Conservation (phyloP, 176 grass and related monocot genomes). For the Neostapfia colusana region DNA sequence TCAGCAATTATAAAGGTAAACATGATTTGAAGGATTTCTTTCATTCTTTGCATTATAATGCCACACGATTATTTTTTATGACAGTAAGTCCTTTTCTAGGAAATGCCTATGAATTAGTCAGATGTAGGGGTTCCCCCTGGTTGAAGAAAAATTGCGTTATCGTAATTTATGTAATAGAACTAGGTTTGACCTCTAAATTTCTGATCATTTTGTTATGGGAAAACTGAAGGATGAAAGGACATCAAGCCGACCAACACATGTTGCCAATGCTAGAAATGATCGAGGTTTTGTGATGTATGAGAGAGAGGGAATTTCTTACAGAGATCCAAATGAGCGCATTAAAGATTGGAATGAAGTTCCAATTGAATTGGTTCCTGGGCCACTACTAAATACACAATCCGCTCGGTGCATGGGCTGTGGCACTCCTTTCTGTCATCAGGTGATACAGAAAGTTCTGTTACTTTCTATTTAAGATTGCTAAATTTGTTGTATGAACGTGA, state of each 20-base stretch:
- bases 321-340: constrained; percentile 46
- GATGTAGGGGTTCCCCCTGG: not conserved
- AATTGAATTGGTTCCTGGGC: constrained; percentile 46
- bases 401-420: constrained; percentile 68
- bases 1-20: constrained; percentile 45
- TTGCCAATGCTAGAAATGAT: constrained; percentile 44
- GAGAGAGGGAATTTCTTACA: constrained; percentile 37
- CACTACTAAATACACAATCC: constrained; percentile 57
- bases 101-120: not conserved
- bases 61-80: not conserved
- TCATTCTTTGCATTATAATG: not conserved
- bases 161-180: not conserved
- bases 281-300: constrained; percentile 54
- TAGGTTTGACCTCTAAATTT: constrained; percentile 1
- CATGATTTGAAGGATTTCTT: constrained; percentile 17
- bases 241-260: constrained; percentile 43
- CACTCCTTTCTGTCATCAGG: constrained; percentile 82
- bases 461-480: not conserved
- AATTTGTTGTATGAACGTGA: not conserved
- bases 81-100: not conserved
- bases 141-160: not conserved
- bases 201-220: constrained; percentile 34
- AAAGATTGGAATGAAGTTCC: constrained; percentile 65
- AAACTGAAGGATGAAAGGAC: not conserved
- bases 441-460: constrained; percentile 23